A percentile compares a stretch with the other conserved stretches of the same genome.
Evolutionary conservation across 2,329 filamentous ascomycete species (phyloP).

Genomic region (Colletotrichum sp.): DNA sequence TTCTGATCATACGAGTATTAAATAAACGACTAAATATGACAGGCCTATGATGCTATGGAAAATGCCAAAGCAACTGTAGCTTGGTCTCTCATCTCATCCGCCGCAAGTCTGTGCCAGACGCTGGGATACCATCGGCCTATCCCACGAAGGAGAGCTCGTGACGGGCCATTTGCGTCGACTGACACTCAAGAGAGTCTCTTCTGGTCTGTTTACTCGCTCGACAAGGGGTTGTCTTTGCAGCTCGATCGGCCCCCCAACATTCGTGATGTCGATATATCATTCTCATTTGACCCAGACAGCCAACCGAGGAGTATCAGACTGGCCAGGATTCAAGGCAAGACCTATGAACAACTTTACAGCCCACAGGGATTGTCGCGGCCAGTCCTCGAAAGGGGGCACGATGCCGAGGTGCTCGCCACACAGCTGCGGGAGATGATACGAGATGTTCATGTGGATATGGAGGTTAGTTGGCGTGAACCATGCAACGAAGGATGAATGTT

Average conservation of each 20-base stretch:
- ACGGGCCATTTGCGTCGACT: neutral
- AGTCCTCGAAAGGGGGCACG: neutral
- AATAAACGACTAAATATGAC: constrained; percentile 29
- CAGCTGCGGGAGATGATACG: neutral
- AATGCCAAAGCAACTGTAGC: constrained; percentile 33
- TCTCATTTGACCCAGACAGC: constrained; percentile 20
- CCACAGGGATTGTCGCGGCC: constrained; percentile 3
- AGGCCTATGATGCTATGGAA: constrained; percentile 39
- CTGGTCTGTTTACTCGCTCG: constrained; percentile 39
- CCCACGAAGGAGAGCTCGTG: neutral
- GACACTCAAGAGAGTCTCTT: constrained; percentile 30
- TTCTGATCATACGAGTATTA: neutral
- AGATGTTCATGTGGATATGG: neutral
- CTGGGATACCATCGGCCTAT: constrained; percentile 34
- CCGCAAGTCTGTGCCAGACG: constrained; percentile 35
- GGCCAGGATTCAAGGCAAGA: constrained; percentile 32
- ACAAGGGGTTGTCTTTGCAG: constrained; percentile 40
- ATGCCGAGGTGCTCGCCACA: neutral
- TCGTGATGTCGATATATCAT: constrained; percentile 34
- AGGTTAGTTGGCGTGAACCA: neutral
- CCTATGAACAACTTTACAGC: constrained; percentile 39
- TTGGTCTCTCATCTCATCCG: constrained; percentile 41
- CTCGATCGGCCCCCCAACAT: constrained; percentile 37
- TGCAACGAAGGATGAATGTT: neutral
- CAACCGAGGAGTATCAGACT: constrained; percentile 21